These are phyloP conservation scores for Fusarium sterilihyphosum DNA, from an alignment of 2,329 filamentous ascomycete genomes.

Conservation along the genomic window DNA sequence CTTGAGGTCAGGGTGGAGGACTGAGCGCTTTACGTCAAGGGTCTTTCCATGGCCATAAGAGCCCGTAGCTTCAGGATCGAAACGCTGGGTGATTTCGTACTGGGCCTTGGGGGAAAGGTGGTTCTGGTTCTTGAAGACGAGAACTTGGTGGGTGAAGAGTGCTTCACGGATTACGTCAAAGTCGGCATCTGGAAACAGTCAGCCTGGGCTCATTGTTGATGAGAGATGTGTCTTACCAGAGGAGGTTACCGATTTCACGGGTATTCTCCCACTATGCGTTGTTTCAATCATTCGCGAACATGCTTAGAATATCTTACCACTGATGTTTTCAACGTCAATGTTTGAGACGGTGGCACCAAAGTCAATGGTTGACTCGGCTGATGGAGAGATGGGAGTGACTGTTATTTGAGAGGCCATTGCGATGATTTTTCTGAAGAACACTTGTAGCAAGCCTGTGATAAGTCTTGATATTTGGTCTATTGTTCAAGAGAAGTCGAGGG, in stretches of 20 bases:
- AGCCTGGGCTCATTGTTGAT: slow-evolving; percentile 11
- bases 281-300: slow-evolving; percentile 5
- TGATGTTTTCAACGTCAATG: slow-evolving; percentile 69
- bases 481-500: neutral
- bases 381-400: slow-evolving; percentile 51
- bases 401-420: slow-evolving; percentile 42
- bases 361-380: slow-evolving; percentile 56
- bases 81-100: slow-evolving; percentile 77
- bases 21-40: slow-evolving; percentile 69
- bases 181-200: slow-evolving; percentile 62
- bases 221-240: slow-evolving; percentile 55
- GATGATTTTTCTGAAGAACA: neutral
- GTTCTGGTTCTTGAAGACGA: slow-evolving; percentile 76
- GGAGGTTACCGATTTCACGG: slow-evolving; percentile 70
- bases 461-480: neutral
- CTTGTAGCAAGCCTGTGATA: neutral
- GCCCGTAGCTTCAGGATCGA: slow-evolving; percentile 71
- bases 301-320: slow-evolving; percentile 56
- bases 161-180: slow-evolving; percentile 71
- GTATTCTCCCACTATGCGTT: slow-evolving; percentile 57
- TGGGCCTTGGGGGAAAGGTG: slow-evolving; percentile 75
- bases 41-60: slow-evolving; percentile 82
- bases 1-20: slow-evolving; percentile 82
- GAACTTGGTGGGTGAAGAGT: slow-evolving; percentile 74
- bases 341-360: slow-evolving; percentile 70